These are phyloP conservation scores for Boletus smithii DNA, from an alignment of 1,284 basidiomycete genomes.

Conservation along the genomic window DNA sequence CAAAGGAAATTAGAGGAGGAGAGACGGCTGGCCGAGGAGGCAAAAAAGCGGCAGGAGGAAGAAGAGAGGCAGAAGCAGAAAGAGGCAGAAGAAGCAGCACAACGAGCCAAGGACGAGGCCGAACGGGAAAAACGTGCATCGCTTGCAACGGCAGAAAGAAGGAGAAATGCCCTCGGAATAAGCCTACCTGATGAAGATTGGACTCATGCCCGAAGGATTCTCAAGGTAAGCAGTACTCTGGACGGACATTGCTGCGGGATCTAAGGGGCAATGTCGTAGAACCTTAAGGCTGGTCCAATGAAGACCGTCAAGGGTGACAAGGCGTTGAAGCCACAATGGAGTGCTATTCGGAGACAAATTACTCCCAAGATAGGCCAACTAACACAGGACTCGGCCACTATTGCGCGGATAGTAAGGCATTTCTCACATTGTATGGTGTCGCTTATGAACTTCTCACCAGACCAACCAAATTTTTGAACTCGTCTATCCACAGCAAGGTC, in stretches of 20 bases:
- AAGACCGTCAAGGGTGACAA: constrained; percentile 67
- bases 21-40: constrained; percentile 35
- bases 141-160: constrained; percentile 30
- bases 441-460: constrained; percentile 39
- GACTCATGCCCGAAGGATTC: constrained; percentile 54
- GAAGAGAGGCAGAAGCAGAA: constrained; percentile 38
- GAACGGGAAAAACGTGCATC: constrained; percentile 34
- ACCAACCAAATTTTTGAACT: constrained; percentile 61
- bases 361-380: constrained; percentile 91
- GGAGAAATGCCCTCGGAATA: constrained; percentile 44
- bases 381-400: constrained; percentile 74
- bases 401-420: constrained; percentile 66
- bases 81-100: constrained; percentile 40
- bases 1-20: constrained; percentile 40
- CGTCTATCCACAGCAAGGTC: constrained; percentile 40
- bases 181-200: constrained; percentile 64
- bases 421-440: constrained; percentile 3
- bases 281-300: constrained; percentile 76
- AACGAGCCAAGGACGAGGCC: constrained; percentile 31
- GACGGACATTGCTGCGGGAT: constrained; percentile 20
- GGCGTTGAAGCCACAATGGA: constrained; percentile 54
- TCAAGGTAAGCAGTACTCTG: constrained; percentile 46
- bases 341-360: constrained; percentile 75
- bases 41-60: constrained; percentile 31
- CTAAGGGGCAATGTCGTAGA: constrained; percentile 37